Base-by-base conservation (phyloP, 202 grass and related monocot species). In the Hordeum pubiflorum region DNA sequence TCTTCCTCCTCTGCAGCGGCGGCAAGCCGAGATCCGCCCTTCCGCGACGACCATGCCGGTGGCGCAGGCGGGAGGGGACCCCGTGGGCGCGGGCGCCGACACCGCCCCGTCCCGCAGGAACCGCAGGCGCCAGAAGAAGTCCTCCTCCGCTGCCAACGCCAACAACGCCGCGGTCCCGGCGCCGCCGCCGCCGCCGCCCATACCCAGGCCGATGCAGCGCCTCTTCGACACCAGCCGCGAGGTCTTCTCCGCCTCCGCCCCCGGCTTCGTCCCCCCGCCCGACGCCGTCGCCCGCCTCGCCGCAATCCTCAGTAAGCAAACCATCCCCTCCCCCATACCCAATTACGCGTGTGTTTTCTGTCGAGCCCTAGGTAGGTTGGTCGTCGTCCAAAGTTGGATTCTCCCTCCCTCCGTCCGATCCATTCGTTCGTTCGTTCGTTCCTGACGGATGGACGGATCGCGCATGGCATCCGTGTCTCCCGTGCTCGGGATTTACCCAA, bases 141-240 rank as follows among this genome's bases (percentile, higher is more conserved):
- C 43, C 3, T 13, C 43, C 4, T 0, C 17, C 72, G 18, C 20
- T 46, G 46, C 15, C 2, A 2, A 1, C 1, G 2, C 37, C 78
- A 73, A 83, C 78, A 73, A 83, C 13, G 20, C 84, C 20, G 15
- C 39, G 0, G 14, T 33, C 5, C 17, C 4, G 7, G 10, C 76
- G 4, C 11, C 76, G 4, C 11, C 31, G 0, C 5, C 70, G 15
- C 9, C 63, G 20, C 24, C 3, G 1, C 17, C 50, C 36, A 38
- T 6, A 17, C 17, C 50, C 15, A 7, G 3, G 2, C 37, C 63
- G 15, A 78, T 89, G 82, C 87, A 78, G 82, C 72, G 46, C 36
- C 82, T 97, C 52, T 94, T 88, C 73, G 86, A 89, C 41, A 84
- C 85, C 26, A 92, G 94, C 80, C 72, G 20, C 71, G 87, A 80